A percentile compares a stretch with the other conserved stretches of the same genome.
phyloP scores from a whole-genome alignment of 345 rosid genomes.

The Gossypium bickii region DNA sequence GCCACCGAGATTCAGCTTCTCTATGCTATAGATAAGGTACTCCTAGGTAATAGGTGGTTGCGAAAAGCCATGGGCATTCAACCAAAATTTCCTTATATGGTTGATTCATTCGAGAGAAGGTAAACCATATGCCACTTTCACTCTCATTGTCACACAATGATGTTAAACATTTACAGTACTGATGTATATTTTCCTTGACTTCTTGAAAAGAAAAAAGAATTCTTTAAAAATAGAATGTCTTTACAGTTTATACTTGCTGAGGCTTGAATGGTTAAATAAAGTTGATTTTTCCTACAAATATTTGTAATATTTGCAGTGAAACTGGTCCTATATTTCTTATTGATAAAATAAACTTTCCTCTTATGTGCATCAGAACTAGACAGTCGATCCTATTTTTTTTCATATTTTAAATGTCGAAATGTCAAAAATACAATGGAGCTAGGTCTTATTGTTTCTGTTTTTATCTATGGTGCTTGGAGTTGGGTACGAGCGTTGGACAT shows the following conservation, averaged over 20 bases:
- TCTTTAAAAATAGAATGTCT: neutral
- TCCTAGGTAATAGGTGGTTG: constrained; percentile 89
- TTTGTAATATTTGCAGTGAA: neutral
- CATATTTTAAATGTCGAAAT: neutral
- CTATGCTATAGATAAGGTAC: constrained; percentile 72
- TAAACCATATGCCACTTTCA: constrained; percentile 20
- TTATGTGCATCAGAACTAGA: neutral
- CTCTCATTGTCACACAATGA: neutral
- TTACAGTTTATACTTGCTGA: neutral
- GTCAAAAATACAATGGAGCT: neutral
- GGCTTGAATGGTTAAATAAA: neutral
- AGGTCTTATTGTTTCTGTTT: neutral
- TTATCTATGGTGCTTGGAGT: too few relatives aligned
- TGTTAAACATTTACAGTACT: neutral
- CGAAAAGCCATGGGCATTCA: constrained; percentile 93
- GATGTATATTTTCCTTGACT: constrained; percentile 5
- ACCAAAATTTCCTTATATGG: constrained; percentile 83
- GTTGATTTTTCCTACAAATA: neutral
- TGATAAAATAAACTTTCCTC: neutral
- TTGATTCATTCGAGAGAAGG: constrained; percentile 94
- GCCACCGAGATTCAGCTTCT: constrained; percentile 90
- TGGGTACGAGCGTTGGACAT: too few relatives aligned
- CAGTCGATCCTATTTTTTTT: neutral
- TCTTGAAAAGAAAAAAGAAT: neutral
- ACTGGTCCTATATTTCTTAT: neutral